These are phyloP conservation scores for Chaetoceros muelleri DNA, from an alignment of 108 stramenopile species.

Conservation along the genomic window DNA sequence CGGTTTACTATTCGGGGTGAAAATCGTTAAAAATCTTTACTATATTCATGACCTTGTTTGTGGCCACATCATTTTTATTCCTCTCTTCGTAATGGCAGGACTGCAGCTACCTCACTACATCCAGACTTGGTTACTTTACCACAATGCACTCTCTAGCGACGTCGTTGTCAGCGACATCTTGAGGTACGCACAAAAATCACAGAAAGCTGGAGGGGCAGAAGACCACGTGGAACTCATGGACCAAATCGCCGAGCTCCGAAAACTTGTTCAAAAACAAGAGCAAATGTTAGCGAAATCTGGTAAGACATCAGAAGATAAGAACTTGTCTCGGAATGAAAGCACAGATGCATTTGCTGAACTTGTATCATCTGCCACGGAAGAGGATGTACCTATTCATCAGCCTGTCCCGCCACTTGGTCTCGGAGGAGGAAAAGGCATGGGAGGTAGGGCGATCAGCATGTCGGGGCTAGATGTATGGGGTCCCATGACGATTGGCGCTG, in stretches of 20 bases:
- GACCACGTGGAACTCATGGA: slow-evolving; percentile 46
- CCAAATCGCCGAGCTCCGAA: slow-evolving; percentile 80
- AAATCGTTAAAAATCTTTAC: slow-evolving; percentile 77
- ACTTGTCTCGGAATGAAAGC: slow-evolving; percentile 9
- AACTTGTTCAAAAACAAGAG: slow-evolving; percentile 78
- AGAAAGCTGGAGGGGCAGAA: slow-evolving; percentile 77
- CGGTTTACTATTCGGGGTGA: slow-evolving; percentile 73
- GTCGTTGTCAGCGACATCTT: slow-evolving; percentile 96
- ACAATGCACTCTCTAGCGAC: slow-evolving; percentile 90
- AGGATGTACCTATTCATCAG: slow-evolving; percentile 17
- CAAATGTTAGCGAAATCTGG: slow-evolving; percentile 50
- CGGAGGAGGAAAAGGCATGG: slow-evolving; percentile 15
- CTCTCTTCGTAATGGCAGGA: slow-evolving; percentile 76
- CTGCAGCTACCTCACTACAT: slow-evolving; percentile 79
- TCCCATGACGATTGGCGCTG: slow-evolving; percentile 74
- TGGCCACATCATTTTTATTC: slow-evolving; percentile 88
- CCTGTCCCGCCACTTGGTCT: slow-evolving; percentile 5
- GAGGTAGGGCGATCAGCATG: slow-evolving; percentile 39
- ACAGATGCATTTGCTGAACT: slow-evolving; percentile 35
- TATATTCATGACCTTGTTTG: slow-evolving; percentile 89
- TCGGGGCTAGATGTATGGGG: slow-evolving; percentile 72
- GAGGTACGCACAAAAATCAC: slow-evolving; percentile 81
- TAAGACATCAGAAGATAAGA: slow-evolving; percentile 11
- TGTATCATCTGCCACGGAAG: slow-evolving; percentile 14
- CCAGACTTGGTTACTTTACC: slow-evolving; percentile 96